A percentile compares a stretch with the other conserved stretches of the same genome.
Conservation (phyloP, 2,329 filamentous ascomycete species). For the Chalara sp. region DNA sequence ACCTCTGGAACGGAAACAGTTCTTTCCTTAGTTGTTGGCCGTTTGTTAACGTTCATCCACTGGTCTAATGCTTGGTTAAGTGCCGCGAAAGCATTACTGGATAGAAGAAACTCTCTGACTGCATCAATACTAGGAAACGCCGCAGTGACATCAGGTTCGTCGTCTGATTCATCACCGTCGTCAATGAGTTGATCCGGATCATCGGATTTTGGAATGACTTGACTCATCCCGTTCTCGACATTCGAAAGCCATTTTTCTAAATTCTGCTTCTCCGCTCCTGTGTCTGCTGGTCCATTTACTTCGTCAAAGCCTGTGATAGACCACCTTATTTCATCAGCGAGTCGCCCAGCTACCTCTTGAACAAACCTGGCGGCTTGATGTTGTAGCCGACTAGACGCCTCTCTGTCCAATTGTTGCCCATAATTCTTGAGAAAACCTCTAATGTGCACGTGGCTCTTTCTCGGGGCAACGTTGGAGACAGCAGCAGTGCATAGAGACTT, state of each 20-base stretch:
- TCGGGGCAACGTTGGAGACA: no score
- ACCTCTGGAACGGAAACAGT: no score
- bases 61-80: no score
- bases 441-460: not conserved
- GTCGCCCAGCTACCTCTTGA: not conserved
- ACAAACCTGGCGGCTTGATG: not conserved
- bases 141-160: not conserved
- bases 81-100: no score
- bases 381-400: not conserved
- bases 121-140: not conserved
- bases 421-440: conserved; percentile 1
- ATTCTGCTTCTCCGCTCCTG: not conserved
- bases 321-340: conserved; percentile 1
- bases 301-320: not conserved
- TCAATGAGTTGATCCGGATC: not conserved
- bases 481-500: no score
- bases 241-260: not conserved
- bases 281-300: not conserved
- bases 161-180: not conserved
- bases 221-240: not conserved
- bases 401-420: not conserved
- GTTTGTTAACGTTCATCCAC: no score
- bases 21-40: no score
- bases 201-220: not conserved
- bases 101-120: not conserved